Evolutionary conservation across 768 basidiomycete species (phyloP).

Genomic region (Cubamyces lactineus): DNA sequence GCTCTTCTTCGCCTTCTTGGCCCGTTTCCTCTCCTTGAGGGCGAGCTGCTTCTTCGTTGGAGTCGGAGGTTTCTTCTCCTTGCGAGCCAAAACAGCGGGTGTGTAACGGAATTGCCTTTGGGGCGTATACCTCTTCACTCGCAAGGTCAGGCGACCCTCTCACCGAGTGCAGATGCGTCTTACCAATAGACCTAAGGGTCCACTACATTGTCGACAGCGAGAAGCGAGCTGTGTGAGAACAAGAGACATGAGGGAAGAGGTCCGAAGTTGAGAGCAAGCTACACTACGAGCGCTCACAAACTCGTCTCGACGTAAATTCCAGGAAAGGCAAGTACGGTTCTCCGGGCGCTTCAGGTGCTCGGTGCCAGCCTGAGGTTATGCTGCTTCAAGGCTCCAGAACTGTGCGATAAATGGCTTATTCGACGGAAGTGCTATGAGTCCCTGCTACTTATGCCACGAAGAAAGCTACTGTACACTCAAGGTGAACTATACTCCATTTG

Average conservation of each 20-base stretch:
- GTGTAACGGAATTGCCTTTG: conserved; percentile 58
- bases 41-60: conserved; percentile 64
- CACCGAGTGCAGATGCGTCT: neutral
- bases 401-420: too few species aligned
- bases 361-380: too few species aligned
- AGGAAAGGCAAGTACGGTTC: conserved; percentile 9
- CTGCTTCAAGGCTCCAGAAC: too few species aligned
- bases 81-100: conserved; percentile 48
- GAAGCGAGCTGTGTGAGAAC: conserved; percentile 16
- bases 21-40: conserved; percentile 63
- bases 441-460: too few species aligned
- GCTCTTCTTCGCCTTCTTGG: conserved; percentile 53
- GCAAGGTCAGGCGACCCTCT: neutral
- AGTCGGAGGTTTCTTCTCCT: conserved; percentile 56
- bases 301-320: conserved; percentile 1
- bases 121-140: conserved; percentile 14
- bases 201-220: conserved; percentile 24
- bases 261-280: neutral
- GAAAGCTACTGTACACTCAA: too few species aligned
- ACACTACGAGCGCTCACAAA: neutral
- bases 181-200: conserved; percentile 8
- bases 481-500: too few species aligned
- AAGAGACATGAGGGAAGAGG: conserved; percentile 19
- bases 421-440: too few species aligned
- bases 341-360: too few species aligned